These are phyloP conservation scores for Cyberlindnera mrakii DNA, from an alignment of 805 yeast species.

Conservation along the genomic window DNA sequence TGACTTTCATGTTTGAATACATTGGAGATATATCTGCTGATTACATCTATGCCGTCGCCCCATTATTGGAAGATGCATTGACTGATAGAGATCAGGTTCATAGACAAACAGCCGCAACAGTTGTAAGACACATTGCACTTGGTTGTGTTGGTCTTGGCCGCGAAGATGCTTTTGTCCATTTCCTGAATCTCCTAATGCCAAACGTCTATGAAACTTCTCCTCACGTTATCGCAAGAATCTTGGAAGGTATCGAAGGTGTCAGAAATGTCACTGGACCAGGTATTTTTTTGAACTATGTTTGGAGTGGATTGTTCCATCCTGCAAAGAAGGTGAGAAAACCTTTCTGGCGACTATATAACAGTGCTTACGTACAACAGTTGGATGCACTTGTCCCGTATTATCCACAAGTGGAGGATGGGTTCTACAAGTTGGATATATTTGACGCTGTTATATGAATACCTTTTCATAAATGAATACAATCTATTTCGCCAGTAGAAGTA, in stretches of 20 bases:
- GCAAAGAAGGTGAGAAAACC: conserved; percentile 80
- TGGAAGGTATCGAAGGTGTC: conserved; percentile 74
- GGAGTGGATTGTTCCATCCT: conserved; percentile 92
- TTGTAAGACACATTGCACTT: conserved; percentile 73
- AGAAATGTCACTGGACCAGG: conserved; percentile 75
- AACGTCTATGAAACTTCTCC: conserved; percentile 93
- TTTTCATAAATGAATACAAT: neutral
- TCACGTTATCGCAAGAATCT: conserved; percentile 78
- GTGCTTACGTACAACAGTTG: conserved; percentile 63
- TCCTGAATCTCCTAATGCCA: conserved; percentile 76
- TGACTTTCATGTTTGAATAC: conserved; percentile 89
- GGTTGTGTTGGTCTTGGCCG: conserved; percentile 69
- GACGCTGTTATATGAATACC: conserved; percentile 15
- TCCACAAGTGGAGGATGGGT: conserved; percentile 45
- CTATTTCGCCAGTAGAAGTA: neutral
- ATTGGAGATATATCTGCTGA: conserved; percentile 75
- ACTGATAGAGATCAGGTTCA: conserved; percentile 89
- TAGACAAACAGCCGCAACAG: conserved; percentile 91
- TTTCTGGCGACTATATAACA: conserved; percentile 81
- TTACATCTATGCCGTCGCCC: conserved; percentile 73
- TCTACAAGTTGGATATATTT: conserved; percentile 16
- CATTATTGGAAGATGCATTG: conserved; percentile 81
- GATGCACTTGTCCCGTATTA: conserved; percentile 80
- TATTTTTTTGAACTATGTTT: conserved; percentile 60
- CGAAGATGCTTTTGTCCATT: conserved; percentile 81